phyloP scores from a whole-genome alignment of 768 basidiomycete genomes.

The Symmetrospora coprosmae region DNA sequence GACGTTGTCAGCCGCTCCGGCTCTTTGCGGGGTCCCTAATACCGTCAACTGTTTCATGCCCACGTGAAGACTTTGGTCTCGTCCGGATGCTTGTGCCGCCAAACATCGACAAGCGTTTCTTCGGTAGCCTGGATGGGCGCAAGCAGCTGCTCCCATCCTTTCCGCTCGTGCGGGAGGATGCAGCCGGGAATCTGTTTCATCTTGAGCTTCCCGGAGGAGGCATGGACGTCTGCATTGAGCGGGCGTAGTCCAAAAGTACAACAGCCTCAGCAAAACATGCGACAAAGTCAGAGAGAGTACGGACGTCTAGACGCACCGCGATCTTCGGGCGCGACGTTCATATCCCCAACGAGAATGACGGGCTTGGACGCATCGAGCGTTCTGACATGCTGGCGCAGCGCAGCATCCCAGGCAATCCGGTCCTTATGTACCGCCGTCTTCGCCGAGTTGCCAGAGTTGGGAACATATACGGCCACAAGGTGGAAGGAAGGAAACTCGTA shows the following conservation, averaged over 20 bases:
- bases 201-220: slow-evolving; percentile 1
- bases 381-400: neutral
- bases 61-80: slow-evolving; percentile 18
- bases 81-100: neutral
- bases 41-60: no score
- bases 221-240: neutral
- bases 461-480: slow-evolving; percentile 10
- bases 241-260: neutral
- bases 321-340: slow-evolving; percentile 13
- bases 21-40: no score
- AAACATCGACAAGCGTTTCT: neutral
- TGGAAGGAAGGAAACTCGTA: slow-evolving; percentile 1
- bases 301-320: slow-evolving; percentile 12
- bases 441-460: slow-evolving; percentile 3
- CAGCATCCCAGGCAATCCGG: neutral
- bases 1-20: no score
- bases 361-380: neutral
- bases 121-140: neutral
- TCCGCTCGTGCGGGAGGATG: slow-evolving; percentile 17
- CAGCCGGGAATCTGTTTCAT: slow-evolving; percentile 2
- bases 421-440: neutral
- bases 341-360: slow-evolving; percentile 7
- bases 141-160: slow-evolving; percentile 12
- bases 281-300: no score
- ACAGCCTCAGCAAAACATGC: neutral